Base-by-base conservation (phyloP, 495 filamentous ascomycete species). In the Neurospora sp. region DNA sequence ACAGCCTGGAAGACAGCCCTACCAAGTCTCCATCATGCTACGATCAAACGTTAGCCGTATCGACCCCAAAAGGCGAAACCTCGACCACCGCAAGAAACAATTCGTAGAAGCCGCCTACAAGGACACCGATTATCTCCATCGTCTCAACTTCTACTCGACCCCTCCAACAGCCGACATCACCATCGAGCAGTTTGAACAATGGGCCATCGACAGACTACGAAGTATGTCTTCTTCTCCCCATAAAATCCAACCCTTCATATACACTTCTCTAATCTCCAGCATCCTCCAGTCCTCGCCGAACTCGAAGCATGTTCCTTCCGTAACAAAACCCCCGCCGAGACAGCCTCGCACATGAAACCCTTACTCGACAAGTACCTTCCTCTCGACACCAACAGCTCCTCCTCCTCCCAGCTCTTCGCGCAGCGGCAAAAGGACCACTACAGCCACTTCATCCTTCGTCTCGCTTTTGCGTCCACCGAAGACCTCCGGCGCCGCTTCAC, bases 351-450 rank as follows among this genome's bases (percentile, higher is more conserved):
- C 78, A 93, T 99, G 83, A 89, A 86, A 73, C 90, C 92, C 10
- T 85, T 97, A 10, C 87, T 98, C 20, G 87, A 91, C 70, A 96
- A 97, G 84, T 93, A 92, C 80, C 88, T 99, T 27, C 93, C 93
- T 4, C 89, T 99, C 44, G 88, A 89, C 72, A 85, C 92, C 9
- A 97, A 94, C 77, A 88, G 90, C 14, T 89, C 92, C 8, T 84
- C 87, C 37, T 86, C 87, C 7, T 70, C 78, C 3, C 75, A 85
- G 44, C 82, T 93, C 72, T 85, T 85, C 71, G 84, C 88, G 71
- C 92, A 99, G 83, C 89, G 96, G 22, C 92, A 94, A 82, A 96
- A 94, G 81, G 96, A 99, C 77, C 96, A 99, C 82, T 99, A 99
- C 82, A 93, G 91, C 69, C 96, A 99, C 81, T 99, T 97, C 80